These are phyloP conservation scores for Dovyalis caffra DNA, from an alignment of 345 rosid species.

Conservation along the genomic window DNA sequence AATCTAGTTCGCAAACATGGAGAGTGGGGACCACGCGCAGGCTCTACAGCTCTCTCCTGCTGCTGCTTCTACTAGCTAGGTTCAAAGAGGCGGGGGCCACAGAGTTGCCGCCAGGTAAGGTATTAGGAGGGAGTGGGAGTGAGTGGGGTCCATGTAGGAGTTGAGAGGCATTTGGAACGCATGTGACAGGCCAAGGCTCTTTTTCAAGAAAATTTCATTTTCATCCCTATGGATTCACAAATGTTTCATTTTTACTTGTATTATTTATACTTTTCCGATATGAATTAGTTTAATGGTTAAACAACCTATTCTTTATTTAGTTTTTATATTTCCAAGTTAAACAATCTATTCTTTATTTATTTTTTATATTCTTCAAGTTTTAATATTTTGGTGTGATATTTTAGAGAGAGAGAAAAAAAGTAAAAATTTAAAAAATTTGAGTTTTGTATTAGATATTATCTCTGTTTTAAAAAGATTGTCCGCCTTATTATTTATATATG, in stretches of 20 bases:
- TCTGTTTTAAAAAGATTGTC: too few relatives aligned
- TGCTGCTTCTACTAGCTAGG: background rate
- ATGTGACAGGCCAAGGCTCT: constrained; percentile 25
- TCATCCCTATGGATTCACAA: background rate
- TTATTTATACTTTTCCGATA: too few relatives aligned
- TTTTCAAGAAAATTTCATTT: background rate
- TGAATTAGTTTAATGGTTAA: too few relatives aligned
- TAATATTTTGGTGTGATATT: too few relatives aligned
- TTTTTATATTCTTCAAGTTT: too few relatives aligned
- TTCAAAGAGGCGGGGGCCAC: constrained; percentile 21
- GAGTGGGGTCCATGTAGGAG: constrained; percentile 11
- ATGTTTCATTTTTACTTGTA: background rate
- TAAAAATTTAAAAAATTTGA: too few relatives aligned
- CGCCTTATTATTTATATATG: too few relatives aligned
- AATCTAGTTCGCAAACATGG: constrained; percentile 3
- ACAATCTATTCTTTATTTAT: too few relatives aligned
- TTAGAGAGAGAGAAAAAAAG: too few relatives aligned
- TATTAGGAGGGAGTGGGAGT: background rate
- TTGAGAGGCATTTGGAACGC: constrained; percentile 28
- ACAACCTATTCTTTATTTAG: too few relatives aligned
- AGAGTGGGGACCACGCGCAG: constrained; percentile 8
- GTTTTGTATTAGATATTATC: too few relatives aligned
- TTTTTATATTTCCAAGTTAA: too few relatives aligned
- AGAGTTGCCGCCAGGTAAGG: constrained; percentile 42
- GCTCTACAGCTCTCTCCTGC: background rate